Evolutionary conservation across 2,329 filamentous ascomycete genomes (phyloP), one percentile per base, ranked within the genome.

Genomic region (Exophiala calicioides): DNA sequence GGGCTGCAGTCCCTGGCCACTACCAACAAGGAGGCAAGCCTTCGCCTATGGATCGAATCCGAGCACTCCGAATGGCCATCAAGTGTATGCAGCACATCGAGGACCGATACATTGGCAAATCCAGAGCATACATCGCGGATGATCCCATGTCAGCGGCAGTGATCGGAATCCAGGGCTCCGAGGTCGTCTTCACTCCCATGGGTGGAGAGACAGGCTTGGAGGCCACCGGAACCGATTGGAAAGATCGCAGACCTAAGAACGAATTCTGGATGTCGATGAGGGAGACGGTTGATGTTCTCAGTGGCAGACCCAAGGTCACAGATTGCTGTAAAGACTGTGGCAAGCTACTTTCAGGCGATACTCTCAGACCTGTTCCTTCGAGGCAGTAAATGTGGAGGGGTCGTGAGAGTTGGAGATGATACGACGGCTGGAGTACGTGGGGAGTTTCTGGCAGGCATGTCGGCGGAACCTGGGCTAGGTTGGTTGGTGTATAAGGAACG

Each of bases 71-170:
- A 39, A 84, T 98, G 62, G 89, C 90, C 7, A 93, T 97, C 69
- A 91, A 90, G 72, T 95, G 89, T 65, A 86, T 97, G 64, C 84
- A 95, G 73, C 90, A 95, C 64, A 75, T 98, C 3, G 93, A 98
- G 70, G 56, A 55, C 12, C 68, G 71, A 16, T 95, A 84, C 61
- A 82, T 82, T 5, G 82, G 81, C 39, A 81, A 81, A 59, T 75
- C 78, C 26, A 78, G 79, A 50, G 73, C 81, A 29, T 81, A 84
- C 52, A 86, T 95, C 53, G 81, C 82, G 52, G 77, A 80, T 20
- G 87, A 96, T 62, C 80, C 84, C 3, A 72, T 84, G 66, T 90
- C 85, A 42, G 78, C 85, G 2, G 76, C 82, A 0, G 89, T 98
- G 29, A 97, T 98, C 62, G 93, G 93, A 19, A 91, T 98, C 65